A percentile compares a stretch with the other conserved stretches of the same genome.
Conservation (phyloP, 129 eudicot species). For the Lactuca saligna region DNA sequence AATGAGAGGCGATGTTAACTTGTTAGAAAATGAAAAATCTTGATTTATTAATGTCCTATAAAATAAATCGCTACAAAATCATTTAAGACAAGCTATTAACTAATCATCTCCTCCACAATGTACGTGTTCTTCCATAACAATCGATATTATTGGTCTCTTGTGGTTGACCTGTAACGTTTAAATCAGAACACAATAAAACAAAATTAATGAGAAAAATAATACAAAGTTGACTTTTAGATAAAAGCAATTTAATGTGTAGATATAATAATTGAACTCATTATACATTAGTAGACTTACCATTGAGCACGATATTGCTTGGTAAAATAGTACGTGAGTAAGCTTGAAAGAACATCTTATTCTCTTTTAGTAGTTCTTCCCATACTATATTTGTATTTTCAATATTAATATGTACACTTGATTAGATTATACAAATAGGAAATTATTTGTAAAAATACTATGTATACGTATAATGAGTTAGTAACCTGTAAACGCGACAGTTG, state of each 20-base stretch:
- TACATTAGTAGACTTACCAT: slow-evolving; percentile 2
- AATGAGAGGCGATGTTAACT: not conserved
- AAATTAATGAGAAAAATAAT: not conserved
- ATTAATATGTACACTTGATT: not conserved
- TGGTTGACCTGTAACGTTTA: slow-evolving; percentile 4
- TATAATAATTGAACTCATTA: not conserved
- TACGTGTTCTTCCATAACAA: slow-evolving; percentile 14
- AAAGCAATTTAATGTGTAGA: not conserved
- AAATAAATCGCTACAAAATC: slow-evolving; percentile 3
- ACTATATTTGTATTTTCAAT: slow-evolving; percentile 9
- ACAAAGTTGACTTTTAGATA: not conserved
- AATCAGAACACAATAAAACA: not conserved
- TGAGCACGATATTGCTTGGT: slow-evolving; percentile 4
- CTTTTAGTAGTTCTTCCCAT: slow-evolving; percentile 33
- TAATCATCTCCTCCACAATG: slow-evolving; percentile 13
- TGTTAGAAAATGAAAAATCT: not conserved
- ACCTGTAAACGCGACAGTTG: slow-evolving; percentile 36
- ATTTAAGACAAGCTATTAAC: not conserved
- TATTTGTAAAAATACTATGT: not conserved
- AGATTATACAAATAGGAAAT: not conserved
- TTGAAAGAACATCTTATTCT: slow-evolving; percentile 36
- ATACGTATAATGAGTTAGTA: not conserved
- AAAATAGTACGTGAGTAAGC: slow-evolving; percentile 26
- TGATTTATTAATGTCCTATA: not conserved
- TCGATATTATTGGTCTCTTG: slow-evolving; percentile 13